A percentile compares a stretch with the other conserved stretches of the same genome.
Conservation (phyloP, 257 asterid genomes). For the Henckelia pumila region DNA sequence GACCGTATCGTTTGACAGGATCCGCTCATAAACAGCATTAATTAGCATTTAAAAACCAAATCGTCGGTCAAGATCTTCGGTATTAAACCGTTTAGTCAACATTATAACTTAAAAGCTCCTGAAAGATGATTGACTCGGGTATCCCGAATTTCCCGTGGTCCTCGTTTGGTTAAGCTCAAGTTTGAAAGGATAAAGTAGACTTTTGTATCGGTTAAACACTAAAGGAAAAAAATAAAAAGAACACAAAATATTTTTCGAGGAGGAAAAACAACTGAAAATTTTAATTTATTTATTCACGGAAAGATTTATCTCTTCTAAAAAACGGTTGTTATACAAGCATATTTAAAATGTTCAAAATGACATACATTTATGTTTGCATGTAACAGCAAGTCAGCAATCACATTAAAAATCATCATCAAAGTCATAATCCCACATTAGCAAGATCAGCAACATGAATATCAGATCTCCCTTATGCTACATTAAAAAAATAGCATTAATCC, state of each 20-base stretch:
- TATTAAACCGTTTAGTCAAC: conserved; percentile 10
- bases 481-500: neutral
- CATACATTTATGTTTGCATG: neutral
- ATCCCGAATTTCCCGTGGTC: conserved; percentile 1
- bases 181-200: neutral
- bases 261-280: neutral
- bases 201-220: conserved; percentile 7
- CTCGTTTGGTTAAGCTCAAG: neutral
- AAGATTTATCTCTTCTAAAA: neutral
- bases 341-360: too few species aligned
- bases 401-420: neutral
- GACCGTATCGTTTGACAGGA: conserved; percentile 18
- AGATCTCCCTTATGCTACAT: neutral
- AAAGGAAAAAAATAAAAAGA: conserved; percentile 1
- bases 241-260: neutral
- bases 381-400: neutral
- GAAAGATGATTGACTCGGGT: conserved; percentile 1
- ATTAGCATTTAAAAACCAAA: conserved; percentile 13
- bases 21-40: conserved; percentile 25
- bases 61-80: conserved; percentile 17
- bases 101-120: neutral
- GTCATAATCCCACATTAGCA: neutral
- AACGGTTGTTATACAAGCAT: neutral
- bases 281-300: neutral
- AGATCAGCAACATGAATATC: neutral